Conservation (phyloP, 345 rosid genomes). For the Lepidium sativum region DNA sequence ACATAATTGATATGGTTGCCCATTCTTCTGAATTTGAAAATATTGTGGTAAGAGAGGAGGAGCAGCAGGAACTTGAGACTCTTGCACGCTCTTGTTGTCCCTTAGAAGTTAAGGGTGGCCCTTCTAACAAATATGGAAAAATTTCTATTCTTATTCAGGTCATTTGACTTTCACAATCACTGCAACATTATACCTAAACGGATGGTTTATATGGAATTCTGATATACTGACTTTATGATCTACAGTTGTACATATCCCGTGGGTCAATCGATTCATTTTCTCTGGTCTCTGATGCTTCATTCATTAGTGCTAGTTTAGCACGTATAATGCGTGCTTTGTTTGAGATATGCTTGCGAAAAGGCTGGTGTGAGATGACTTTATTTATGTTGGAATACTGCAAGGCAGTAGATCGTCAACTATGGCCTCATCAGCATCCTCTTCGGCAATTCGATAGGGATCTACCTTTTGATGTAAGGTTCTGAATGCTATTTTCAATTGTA, state of each 20-base stretch:
- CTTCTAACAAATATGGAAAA: conserved; percentile 92
- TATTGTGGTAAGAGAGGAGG: conserved; percentile 96
- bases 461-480: conserved; percentile 60
- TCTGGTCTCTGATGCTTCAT: conserved; percentile 88
- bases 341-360: conserved; percentile 87
- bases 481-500: conserved; percentile 6
- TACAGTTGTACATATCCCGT: conserved; percentile 92
- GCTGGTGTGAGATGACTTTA: conserved; percentile 86
- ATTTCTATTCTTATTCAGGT: conserved; percentile 97
- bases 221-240: conserved; percentile 23
- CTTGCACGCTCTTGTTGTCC: conserved; percentile 76
- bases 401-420: conserved; percentile 93
- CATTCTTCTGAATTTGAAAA: conserved; percentile 94
- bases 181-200: conserved; percentile 12
- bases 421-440: conserved; percentile 96
- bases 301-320: conserved; percentile 96
- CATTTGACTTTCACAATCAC: not conserved
- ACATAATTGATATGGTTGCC: conserved; percentile 96
- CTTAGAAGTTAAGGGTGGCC: conserved; percentile 83
- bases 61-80: conserved; percentile 87
- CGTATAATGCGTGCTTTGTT: conserved; percentile 94
- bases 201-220: conserved; percentile 13
- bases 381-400: conserved; percentile 97
- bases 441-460: conserved; percentile 88
- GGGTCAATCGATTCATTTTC: conserved; percentile 92